Evolutionary conservation across 202 grass and related monocot genomes (phyloP), one percentile per base, ranked within the genome.

Genomic region (Carex sylvatica): DNA sequence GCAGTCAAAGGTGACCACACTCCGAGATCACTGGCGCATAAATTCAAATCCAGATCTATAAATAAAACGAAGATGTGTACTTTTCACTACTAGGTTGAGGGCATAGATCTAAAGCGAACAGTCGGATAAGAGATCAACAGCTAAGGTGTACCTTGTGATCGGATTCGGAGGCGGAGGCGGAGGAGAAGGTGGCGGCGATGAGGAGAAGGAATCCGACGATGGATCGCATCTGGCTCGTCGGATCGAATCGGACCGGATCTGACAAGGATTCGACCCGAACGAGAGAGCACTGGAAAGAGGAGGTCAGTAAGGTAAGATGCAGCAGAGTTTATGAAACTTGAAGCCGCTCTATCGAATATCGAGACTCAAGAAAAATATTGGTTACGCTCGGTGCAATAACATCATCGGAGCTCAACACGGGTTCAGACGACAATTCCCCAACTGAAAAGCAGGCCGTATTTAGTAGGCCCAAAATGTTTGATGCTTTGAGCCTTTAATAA

Each of bases 121-220:
- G 9, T 36, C 4, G 40, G 28, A 63, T 9, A 12, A 18, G 4
- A 74, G 22, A 47, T 52, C 20, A 60, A 56, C 9, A 74, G 12
- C 56, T 2, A 30, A 62, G 11, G 23, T 58, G 79, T 77, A 98
- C 95, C 95, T 91, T 94, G 90, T 98, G 95, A 79, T 98, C 90
- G 76, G 81, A 85, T 82, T 98, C 95, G 44, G 95, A 98, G 82
- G 92, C 94, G 79, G 68, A 89, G n/a, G 86, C 83, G 82, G 78
- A 56, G 15, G 90, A 86, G 23, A 54, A 33, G 40, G 14, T 22
- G 30, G 81, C 72, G 56, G 80, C 65, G 81, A 76, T 8, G 80
- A 93, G 18, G 78, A 88, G 80, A 68, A 73, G 53, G 54, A 58
- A 20, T 75, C 71, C 53, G 71, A 69, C 58, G 79, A 84, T 71